Conservation (phyloP, 345 rosid genomes). For the Hypericum androsaemum region DNA sequence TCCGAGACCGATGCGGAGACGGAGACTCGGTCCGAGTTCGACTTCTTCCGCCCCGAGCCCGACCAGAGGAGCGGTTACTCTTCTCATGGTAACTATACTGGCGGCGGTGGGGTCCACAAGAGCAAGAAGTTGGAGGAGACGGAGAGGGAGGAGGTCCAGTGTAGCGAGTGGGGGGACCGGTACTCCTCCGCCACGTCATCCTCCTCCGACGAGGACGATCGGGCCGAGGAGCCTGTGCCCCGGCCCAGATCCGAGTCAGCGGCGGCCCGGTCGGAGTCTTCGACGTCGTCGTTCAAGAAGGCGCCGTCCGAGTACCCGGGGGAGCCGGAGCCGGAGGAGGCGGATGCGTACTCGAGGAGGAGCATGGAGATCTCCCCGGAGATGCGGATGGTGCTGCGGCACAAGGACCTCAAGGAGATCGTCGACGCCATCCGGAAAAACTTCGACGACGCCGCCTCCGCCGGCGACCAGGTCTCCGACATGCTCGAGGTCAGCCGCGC, state of each 20-base stretch:
- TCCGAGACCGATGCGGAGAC: constrained; percentile 21
- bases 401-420: constrained; percentile 84
- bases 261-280: constrained; percentile 43
- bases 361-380: constrained; percentile 38
- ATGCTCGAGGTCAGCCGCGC: constrained; percentile 82
- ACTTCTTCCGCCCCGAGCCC: constrained; percentile 31
- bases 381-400: constrained; percentile 81
- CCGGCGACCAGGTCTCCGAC: constrained; percentile 74
- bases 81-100: neutral
- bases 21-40: constrained; percentile 56
- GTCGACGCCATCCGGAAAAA: constrained; percentile 72
- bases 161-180: constrained; percentile 88
- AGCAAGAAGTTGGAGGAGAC: constrained; percentile 35
- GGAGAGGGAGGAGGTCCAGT: constrained; percentile 91
- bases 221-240: constrained; percentile 22
- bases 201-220: constrained; percentile 45
- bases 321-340: constrained; percentile 28
- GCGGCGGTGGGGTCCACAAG: neutral
- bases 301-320: constrained; percentile 7
- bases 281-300: constrained; percentile 19
- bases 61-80: constrained; percentile 3
- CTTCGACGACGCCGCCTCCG: constrained; percentile 70
- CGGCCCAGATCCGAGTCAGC: constrained; percentile 53
- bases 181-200: constrained; percentile 50
- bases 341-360: constrained; percentile 43